Evolutionary conservation across 2,329 filamentous ascomycete species (phyloP).

Genomic region (Harringtonia lauricola): DNA sequence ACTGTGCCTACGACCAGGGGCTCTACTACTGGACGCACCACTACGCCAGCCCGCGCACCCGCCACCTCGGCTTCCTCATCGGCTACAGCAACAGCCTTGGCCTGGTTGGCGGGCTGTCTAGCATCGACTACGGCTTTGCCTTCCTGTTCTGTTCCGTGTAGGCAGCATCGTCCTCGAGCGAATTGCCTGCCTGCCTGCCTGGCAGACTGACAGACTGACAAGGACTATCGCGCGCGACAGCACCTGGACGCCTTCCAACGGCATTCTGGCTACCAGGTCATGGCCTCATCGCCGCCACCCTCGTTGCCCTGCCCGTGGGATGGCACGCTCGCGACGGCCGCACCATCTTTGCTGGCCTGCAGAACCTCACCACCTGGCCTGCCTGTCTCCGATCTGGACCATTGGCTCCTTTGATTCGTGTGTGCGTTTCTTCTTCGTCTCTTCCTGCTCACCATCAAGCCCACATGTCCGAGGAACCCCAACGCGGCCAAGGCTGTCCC

Average conservation of each 20-base stretch:
- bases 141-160: conserved; percentile 46
- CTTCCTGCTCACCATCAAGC: conserved; percentile 3
- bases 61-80: conserved; percentile 48
- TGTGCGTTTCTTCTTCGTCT: conserved; percentile 26
- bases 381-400: conserved; percentile 53
- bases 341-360: conserved; percentile 45
- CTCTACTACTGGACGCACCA: conserved; percentile 51
- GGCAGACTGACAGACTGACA: neutral
- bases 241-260: conserved; percentile 42
- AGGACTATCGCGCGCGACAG: conserved; percentile 40
- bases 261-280: conserved; percentile 46
- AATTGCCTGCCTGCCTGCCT: neutral
- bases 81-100: conserved; percentile 52
- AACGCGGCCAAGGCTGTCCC: conserved; percentile 40
- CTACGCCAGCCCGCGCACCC: conserved; percentile 40
- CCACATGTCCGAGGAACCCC: conserved; percentile 45
- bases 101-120: conserved; percentile 49
- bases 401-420: conserved; percentile 46
- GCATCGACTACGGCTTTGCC: conserved; percentile 45
- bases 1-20: conserved; percentile 49
- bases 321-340: conserved; percentile 24
- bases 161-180: too few species aligned
- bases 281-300: conserved; percentile 44
- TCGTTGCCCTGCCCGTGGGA: conserved; percentile 45
- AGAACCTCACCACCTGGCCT: conserved; percentile 51